These are phyloP conservation scores for Phaseolus coccineus DNA, from an alignment of 331 rosid genomes.

Conservation along the genomic window DNA sequence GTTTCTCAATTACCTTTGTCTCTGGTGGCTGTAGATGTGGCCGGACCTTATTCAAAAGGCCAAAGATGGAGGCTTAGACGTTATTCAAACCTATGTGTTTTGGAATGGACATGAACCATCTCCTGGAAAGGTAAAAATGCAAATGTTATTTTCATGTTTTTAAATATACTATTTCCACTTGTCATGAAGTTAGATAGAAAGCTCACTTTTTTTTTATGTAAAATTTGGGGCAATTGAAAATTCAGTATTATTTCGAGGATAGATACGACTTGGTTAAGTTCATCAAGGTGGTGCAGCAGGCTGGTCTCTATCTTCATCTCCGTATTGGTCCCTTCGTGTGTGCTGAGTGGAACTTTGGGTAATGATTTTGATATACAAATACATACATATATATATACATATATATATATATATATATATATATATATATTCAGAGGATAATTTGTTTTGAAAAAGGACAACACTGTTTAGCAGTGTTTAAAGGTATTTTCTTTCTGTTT, in stretches of 20 bases:
- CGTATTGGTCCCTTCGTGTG: constrained; percentile 92
- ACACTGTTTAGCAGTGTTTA: constrained; percentile 12
- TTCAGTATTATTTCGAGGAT: constrained; percentile 87
- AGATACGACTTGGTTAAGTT: constrained; percentile 88
- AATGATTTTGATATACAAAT: constrained; percentile 26
- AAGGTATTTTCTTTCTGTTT: constrained; percentile 43
- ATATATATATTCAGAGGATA: not conserved
- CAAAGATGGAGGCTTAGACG: constrained; percentile 97
- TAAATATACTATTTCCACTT: not conserved
- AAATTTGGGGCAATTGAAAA: not conserved
- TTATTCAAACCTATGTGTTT: constrained; percentile 95
- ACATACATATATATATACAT: too few relatives aligned
- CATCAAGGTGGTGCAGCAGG: constrained; percentile 85
- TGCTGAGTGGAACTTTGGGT: constrained; percentile 99
- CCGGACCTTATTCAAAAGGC: constrained; percentile 92
- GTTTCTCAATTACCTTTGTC: not conserved
- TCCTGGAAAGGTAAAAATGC: constrained; percentile 75
- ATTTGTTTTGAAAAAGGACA: not conserved
- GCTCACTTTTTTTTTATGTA: constrained; percentile 9
- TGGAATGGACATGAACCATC: constrained; percentile 99
- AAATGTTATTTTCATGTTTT: not conserved
- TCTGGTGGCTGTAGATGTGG: constrained; percentile 82
- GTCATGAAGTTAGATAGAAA: constrained; percentile 7
- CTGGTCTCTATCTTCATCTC: constrained; percentile 89
- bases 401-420: too few relatives aligned